Evolutionary conservation across 805 yeast genomes (phyloP).

Genomic region (Komagataella phaffii): DNA sequence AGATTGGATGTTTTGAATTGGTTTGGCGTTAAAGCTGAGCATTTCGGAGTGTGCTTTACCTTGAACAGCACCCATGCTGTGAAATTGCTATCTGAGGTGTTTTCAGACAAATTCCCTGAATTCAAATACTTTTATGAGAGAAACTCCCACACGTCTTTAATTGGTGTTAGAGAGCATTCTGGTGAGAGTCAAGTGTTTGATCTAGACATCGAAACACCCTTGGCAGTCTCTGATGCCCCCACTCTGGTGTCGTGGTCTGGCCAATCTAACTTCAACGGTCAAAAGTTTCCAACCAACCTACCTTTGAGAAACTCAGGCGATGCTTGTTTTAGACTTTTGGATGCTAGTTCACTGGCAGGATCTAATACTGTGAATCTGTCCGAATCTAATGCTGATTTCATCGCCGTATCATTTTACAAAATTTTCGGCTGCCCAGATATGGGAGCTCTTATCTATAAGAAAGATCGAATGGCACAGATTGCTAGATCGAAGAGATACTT

Average conservation of each 20-base stretch:
- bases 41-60: constrained; percentile 25
- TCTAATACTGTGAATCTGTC: constrained; percentile 21
- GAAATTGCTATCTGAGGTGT: constrained; percentile 18
- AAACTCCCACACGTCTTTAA: constrained; percentile 27
- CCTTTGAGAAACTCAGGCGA: constrained; percentile 4
- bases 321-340: constrained; percentile 17
- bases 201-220: constrained; percentile 1
- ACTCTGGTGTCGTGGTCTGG: constrained; percentile 24
- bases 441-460: constrained; percentile 25
- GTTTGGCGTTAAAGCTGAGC: constrained; percentile 20
- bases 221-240: constrained; percentile 2
- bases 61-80: constrained; percentile 25
- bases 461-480: constrained; percentile 8
- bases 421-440: constrained; percentile 32
- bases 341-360: constrained; percentile 22
- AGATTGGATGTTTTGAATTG: constrained; percentile 17
- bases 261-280: constrained; percentile 31
- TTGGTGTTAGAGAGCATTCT: constrained; percentile 22
- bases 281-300: constrained; percentile 16
- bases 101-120: constrained; percentile 10
- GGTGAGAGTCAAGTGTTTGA: constrained; percentile 5
- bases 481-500: constrained; percentile 18
- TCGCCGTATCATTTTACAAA: constrained; percentile 27
- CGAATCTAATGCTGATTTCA: constrained; percentile 17
- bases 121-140: constrained; percentile 14